Base-by-base conservation (phyloP, 805 yeast species). In the Priceomyces haplophilus region DNA sequence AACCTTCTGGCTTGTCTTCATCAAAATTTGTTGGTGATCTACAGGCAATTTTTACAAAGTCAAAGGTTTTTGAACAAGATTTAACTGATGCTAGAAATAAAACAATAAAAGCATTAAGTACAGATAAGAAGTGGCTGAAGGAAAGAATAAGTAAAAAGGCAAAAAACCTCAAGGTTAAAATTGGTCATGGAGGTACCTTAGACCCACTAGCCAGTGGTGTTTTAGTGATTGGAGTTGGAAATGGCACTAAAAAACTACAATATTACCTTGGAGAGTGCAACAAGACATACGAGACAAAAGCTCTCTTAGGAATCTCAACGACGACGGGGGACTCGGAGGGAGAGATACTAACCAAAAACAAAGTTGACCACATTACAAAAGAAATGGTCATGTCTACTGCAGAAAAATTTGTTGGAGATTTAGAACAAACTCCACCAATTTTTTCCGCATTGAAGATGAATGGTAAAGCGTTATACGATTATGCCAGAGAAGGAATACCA, bases 181-280 rank as follows among this genome's bases (percentile, higher is more conserved):
- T 91, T 72, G 99, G 99, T 1, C 99, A 93, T 62, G 99, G 99
- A 15, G 99, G 99, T 7, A 93, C 99, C 0, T 69, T 93, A 30
- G 99, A 93, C 56, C 97, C 98, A 0, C 65, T 87, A 34, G 99
- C 99, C 0, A 82, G 89, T n/a, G 99, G 99, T 8, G 90, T 91
- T 1, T 62, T 87, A 33, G 91, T 95, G 1, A 73, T 93, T 42
- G 99, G 99, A 4, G 79, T 93, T n/a, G 97, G 97, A 4, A 48
- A 72, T 1, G 99, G 99, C 2, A 93, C 99, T 2, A 95, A 91
- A 60, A 70, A 77, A 57, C 68, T 93, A 34, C 83, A 80, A 43
- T 70, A 77, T 46, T 89, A 85, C 55, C 70, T 91, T 16, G 80
- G 80, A 23, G 85, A 83, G 23, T 83, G 95, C 46, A 73, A 76